Evolutionary conservation across 2,329 filamentous ascomycete genomes (phyloP).

Genomic region (Taxawa tesnikishii): DNA sequence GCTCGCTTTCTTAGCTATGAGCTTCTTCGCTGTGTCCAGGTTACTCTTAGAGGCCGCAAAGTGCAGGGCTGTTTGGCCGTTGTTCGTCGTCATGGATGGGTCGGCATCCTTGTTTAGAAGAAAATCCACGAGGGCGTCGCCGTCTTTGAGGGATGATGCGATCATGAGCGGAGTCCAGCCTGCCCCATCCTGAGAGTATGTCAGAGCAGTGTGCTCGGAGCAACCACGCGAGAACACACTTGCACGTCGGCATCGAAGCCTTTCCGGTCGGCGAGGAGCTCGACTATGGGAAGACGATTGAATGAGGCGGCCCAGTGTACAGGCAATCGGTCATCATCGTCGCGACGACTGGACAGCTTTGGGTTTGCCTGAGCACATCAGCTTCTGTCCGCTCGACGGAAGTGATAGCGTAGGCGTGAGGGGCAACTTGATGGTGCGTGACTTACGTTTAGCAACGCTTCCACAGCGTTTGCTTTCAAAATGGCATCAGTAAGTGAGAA

Average conservation of each 20-base stretch:
- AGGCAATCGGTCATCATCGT: conserved; percentile 79
- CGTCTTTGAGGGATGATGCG: conserved; percentile 60
- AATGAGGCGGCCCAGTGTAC: conserved; percentile 91
- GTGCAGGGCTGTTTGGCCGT: conserved; percentile 72
- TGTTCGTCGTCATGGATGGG: conserved; percentile 61
- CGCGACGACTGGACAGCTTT: conserved; percentile 58
- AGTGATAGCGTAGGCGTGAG: not conserved
- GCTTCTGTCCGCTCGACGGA: not conserved
- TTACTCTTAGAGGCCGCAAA: conserved; percentile 87
- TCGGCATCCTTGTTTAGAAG: conserved; percentile 60
- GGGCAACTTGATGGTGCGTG: conserved; percentile 9
- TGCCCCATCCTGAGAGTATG: conserved; percentile 58
- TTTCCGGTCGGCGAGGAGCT: conserved; percentile 56
- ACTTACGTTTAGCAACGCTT: conserved; percentile 57
- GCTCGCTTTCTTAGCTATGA: conserved; percentile 67
- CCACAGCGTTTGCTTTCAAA: conserved; percentile 50
- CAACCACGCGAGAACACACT: too few relatives aligned
- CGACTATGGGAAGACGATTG: conserved; percentile 63
- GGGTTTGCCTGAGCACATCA: conserved; percentile 52
- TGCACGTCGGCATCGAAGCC: conserved; percentile 75
- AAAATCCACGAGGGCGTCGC: conserved; percentile 54
- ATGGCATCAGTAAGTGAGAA: conserved; percentile 6
- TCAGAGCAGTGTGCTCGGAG: too few relatives aligned
- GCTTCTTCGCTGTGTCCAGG: conserved; percentile 63
- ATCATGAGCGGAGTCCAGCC: conserved; percentile 85